Evolutionary conservation across 495 filamentous ascomycete genomes (phyloP).

Genomic region (Aspergillus incahuasiensis): DNA sequence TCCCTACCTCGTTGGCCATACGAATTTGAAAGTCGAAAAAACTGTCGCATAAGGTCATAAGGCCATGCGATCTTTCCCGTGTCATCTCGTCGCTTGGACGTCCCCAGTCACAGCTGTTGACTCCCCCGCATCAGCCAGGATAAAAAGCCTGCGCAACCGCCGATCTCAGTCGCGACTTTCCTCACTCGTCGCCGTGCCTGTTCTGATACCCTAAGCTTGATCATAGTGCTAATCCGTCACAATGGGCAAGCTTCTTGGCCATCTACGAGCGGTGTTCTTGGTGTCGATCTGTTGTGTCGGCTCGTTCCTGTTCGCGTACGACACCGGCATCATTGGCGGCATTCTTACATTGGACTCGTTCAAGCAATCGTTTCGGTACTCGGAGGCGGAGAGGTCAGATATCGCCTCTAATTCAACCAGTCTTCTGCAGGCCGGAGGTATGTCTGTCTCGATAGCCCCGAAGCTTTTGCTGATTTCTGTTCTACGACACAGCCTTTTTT

Average conservation of each 20-base stretch:
- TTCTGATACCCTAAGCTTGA: neutral
- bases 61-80: neutral
- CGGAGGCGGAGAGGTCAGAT: neutral
- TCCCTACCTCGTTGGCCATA: neutral
- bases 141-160: neutral
- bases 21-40: neutral
- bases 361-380: conserved; percentile 23
- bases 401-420: conserved; percentile 32
- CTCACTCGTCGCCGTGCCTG: neutral
- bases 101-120: neutral
- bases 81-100: neutral
- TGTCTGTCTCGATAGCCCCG: neutral
- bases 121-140: conserved; percentile 1
- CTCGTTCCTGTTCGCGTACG: conserved; percentile 36
- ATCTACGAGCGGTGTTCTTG: conserved; percentile 11
- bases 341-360: conserved; percentile 36
- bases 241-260: conserved; percentile 16
- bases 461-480: neutral
- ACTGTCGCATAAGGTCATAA: neutral
- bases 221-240: neutral
- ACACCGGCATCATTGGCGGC: conserved; percentile 33
- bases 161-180: neutral
- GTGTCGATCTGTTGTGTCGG: conserved; percentile 19
- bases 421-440: conserved; percentile 16
- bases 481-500: conserved; percentile 17